A percentile compares a stretch with the other conserved stretches of the same genome.
phyloP scores from a whole-genome alignment of 352 stramenopile species.

The Globisporangium solare region DNA sequence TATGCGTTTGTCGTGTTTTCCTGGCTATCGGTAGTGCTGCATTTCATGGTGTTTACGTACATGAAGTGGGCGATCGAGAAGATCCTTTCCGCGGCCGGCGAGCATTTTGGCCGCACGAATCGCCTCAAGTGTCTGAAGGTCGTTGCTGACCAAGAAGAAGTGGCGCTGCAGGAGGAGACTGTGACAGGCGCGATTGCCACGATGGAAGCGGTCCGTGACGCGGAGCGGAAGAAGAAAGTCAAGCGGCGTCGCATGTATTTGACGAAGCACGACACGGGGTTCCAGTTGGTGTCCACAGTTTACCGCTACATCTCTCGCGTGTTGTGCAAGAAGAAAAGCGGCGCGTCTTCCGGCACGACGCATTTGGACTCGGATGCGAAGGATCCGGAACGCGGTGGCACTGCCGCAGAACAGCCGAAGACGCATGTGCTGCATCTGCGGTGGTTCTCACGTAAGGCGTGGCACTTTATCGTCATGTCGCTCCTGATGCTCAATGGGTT shows the following conservation, averaged over 20 bases:
- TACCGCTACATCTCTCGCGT: slow-evolving; percentile 4
- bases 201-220: slow-evolving; percentile 20
- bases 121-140: slow-evolving; percentile 17
- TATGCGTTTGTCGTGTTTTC: slow-evolving; percentile 35
- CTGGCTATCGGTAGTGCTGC: slow-evolving; percentile 29
- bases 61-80: slow-evolving; percentile 27
- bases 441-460: slow-evolving; percentile 60
- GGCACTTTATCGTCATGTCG: slow-evolving; percentile 58
- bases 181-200: slow-evolving; percentile 20
- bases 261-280: slow-evolving; percentile 20
- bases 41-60: slow-evolving; percentile 34
- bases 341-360: too few species aligned
- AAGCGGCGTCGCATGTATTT: slow-evolving; percentile 4
- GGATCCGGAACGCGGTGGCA: not conserved
- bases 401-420: not conserved
- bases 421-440: slow-evolving; percentile 13
- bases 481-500: slow-evolving; percentile 73
- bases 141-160: slow-evolving; percentile 18
- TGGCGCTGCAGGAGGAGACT: slow-evolving; percentile 13
- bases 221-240: slow-evolving; percentile 5
- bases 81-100: slow-evolving; percentile 24
- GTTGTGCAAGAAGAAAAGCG: slow-evolving; percentile 1
- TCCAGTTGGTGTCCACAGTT: slow-evolving; percentile 22
- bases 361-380: not conserved
- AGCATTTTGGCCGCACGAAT: slow-evolving; percentile 8